Evolutionary conservation across 345 rosid species (phyloP).

Genomic region (Camelina sativa): DNA sequence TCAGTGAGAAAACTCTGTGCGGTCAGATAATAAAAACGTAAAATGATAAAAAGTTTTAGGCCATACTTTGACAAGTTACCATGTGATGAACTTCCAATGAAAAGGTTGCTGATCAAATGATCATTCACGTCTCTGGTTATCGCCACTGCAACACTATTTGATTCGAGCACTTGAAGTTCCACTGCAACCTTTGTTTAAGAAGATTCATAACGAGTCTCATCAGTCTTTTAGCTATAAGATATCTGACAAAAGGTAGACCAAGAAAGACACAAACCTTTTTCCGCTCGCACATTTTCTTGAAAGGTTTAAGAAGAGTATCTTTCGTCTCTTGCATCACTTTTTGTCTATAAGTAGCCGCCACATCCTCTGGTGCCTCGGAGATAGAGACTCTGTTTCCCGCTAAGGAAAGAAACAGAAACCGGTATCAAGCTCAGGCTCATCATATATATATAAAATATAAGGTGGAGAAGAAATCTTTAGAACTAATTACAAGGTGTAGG

Average conservation of each 20-base stretch:
- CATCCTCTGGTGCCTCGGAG: constrained; percentile 74
- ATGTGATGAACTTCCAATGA: constrained; percentile 73
- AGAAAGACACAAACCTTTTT: constrained; percentile 51
- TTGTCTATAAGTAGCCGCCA: constrained; percentile 69
- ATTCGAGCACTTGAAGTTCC: constrained; percentile 61
- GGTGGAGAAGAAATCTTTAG: not conserved
- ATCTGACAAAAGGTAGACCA: not conserved
- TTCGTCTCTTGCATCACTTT: constrained; percentile 58
- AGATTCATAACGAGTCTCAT: constrained; percentile 30
- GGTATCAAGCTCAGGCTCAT: not conserved
- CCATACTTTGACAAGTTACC: constrained; percentile 47
- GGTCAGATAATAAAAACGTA: not conserved
- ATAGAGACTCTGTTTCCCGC: constrained; percentile 64
- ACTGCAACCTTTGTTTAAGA: constrained; percentile 59
- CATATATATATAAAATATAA: not conserved
- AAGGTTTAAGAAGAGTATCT: constrained; percentile 63
- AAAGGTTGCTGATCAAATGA: constrained; percentile 61
- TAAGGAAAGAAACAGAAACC: constrained; percentile 33
- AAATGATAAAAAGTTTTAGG: not conserved
- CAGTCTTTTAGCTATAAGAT: not conserved
- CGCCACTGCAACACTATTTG: constrained; percentile 67
- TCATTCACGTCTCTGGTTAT: constrained; percentile 63
- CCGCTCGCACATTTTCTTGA: constrained; percentile 60
- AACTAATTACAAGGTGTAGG: constrained; percentile 78
- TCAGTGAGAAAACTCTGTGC: not conserved